phyloP scores from a whole-genome alignment of 306 rosid species.

The Neltuma alba region DNA sequence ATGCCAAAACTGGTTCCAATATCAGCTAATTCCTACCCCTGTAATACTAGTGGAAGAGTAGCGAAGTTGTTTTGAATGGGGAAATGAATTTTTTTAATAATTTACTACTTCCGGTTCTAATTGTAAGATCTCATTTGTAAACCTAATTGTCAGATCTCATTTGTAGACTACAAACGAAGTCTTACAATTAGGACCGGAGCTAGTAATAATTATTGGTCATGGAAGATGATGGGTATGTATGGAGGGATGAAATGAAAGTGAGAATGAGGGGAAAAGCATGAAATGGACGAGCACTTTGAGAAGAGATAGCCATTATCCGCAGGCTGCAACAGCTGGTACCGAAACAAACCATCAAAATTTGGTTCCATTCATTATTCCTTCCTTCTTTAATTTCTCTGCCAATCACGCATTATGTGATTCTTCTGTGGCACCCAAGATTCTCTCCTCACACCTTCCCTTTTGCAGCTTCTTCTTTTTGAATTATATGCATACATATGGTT shows the following conservation, averaged over 20 bases:
- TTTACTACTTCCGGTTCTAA: too few species aligned
- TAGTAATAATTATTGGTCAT: too few species aligned
- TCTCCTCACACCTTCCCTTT: not conserved
- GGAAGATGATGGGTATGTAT: not conserved
- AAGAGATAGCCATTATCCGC: not conserved
- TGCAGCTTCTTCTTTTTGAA: not conserved
- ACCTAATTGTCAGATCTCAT: too few species aligned
- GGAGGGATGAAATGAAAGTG: not conserved
- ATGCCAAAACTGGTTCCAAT: too few species aligned
- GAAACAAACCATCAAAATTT: not conserved
- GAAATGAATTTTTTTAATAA: not conserved
- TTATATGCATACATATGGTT: too few species aligned
- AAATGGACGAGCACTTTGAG: not conserved
- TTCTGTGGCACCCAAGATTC: not conserved
- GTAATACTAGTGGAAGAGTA: too few species aligned
- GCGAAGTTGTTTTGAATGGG: too few species aligned
- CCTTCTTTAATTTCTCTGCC: not conserved
- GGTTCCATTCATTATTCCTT: not conserved
- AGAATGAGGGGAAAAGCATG: not conserved
- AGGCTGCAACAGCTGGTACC: not conserved
- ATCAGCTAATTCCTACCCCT: too few species aligned
- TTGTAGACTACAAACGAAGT: too few species aligned
- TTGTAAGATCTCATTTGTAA: too few species aligned
- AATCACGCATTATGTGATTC: not conserved
- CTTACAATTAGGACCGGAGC: too few species aligned